Percentiles rank a stretch among this genome's conserved stretches.
Conservation (phyloP, 441 rosid species). For the Jatropha podagrica region DNA sequence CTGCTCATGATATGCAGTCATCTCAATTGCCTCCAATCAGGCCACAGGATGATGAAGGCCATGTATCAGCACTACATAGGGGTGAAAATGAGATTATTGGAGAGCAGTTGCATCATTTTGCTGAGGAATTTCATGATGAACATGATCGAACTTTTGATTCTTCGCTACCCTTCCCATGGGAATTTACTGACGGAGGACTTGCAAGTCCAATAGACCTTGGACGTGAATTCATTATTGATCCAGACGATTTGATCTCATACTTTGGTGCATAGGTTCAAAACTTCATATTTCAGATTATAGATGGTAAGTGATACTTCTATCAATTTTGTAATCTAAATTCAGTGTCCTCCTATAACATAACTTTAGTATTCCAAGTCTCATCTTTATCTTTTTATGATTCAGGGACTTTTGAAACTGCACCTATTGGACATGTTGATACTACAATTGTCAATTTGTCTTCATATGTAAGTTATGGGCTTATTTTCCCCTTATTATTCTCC, state of each 20-base stretch:
- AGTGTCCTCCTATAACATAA: not conserved
- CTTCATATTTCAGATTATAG: not conserved
- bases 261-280: constrained; percentile 53
- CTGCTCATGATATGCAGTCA: constrained; percentile 41
- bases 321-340: constrained; percentile 12
- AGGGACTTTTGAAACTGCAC: constrained; percentile 22
- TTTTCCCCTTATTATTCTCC: not conserved
- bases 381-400: constrained; percentile 9
- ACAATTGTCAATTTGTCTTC: constrained; percentile 7
- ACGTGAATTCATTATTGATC: constrained; percentile 21
- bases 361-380: not conserved
- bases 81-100: constrained; percentile 41
- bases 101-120: constrained; percentile 37
- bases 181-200: constrained; percentile 33
- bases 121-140: constrained; percentile 42
- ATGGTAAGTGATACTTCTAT: constrained; percentile 20
- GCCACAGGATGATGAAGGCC: constrained; percentile 37
- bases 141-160: constrained; percentile 61
- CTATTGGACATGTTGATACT: constrained; percentile 7
- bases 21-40: constrained; percentile 41
- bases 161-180: constrained; percentile 51
- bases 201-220: constrained; percentile 38
- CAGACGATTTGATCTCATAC: constrained; percentile 44
- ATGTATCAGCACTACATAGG: constrained; percentile 33
- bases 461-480: constrained; percentile 25